Evolutionary conservation across 352 stramenopile genomes (phyloP).

Genomic region (Globisporangium nodosum): DNA sequence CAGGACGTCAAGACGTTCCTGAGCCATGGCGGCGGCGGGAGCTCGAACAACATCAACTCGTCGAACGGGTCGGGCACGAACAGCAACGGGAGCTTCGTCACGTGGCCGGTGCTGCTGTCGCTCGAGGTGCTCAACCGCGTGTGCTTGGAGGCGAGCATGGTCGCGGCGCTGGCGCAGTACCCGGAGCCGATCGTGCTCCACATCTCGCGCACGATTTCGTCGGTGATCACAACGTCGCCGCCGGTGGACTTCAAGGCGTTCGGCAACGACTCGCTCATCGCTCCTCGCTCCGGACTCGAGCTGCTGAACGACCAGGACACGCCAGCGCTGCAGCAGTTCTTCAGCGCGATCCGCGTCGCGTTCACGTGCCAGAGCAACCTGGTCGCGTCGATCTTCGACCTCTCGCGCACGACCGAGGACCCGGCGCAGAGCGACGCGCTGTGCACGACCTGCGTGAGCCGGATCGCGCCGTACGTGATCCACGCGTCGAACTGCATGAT

Average conservation of each 20-base stretch:
- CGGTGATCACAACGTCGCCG: conserved; percentile 76
- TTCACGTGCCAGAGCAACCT: conserved; percentile 73
- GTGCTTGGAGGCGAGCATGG: conserved; percentile 57
- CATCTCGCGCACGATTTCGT: conserved; percentile 62
- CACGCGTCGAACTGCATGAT: conserved; percentile 75
- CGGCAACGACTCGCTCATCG: conserved; percentile 26
- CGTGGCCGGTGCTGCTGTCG: conserved; percentile 74
- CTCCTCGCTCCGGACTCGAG: conserved; percentile 64
- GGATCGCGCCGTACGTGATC: conserved; percentile 62
- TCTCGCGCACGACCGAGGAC: conserved; percentile 46
- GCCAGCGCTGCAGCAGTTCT: conserved; percentile 72
- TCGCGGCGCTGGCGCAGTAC: conserved; percentile 64
- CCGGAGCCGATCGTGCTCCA: conserved; percentile 43
- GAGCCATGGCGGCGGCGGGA: conserved; percentile 13
- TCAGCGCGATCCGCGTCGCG: conserved; percentile 70
- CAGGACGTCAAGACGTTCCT: conserved; percentile 71
- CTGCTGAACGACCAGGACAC: conserved; percentile 80
- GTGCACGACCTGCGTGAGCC: conserved; percentile 50
- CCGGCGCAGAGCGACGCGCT: conserved; percentile 40
- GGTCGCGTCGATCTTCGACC: conserved; percentile 65
- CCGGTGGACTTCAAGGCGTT: conserved; percentile 60
- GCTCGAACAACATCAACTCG: conserved; percentile 17
- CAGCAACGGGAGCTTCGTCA: conserved; percentile 61
- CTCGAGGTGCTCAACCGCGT: conserved; percentile 80
- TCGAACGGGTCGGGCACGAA: conserved; percentile 15